Base-by-base conservation (phyloP, 2,329 filamentous ascomycete species). In the Aspergillus pseudotamarii region DNA sequence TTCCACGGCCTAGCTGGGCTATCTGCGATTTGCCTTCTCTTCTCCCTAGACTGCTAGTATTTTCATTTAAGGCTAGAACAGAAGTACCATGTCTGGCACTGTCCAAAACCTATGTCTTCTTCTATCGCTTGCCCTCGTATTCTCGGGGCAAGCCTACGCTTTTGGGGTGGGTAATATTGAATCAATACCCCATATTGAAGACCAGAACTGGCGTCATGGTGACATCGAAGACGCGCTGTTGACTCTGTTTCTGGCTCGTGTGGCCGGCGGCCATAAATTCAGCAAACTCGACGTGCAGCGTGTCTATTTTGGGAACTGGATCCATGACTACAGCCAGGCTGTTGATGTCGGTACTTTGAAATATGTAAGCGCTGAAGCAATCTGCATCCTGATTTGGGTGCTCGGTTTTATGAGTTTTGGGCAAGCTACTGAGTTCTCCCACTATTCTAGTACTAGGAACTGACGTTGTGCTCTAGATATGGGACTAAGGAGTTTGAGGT, bases 221-320 rank as follows among this genome's bases (percentile, higher is more conserved):
- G 94, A 97, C 78, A 96, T 97, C 73, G 94, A 97, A 83, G 94
- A 97, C 82, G 90, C 91, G 38, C 88, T 97, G 60, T 87, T 96
- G 63, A 89, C 86, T 64, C 83, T 97, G 32, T 80, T 89, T 54
- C 86, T 90, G 75, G 87, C 88, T 50, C 84, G 85, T 64, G 84
- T 85, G 46, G 83, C 85, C 43, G 88, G 87, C 66, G 86, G 86
- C 70, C 93, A 94, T 83, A 96, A 94, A 74, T 97, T 96, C 80
- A 88, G 86, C 82, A 95, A 95, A 82, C 87, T 96, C 73, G 91
- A 89, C 74, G 91, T 97, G 66, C 91, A 94, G 67, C 88, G 93
- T 65, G 91, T 96, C 67, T 97, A 97, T 82, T 97, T 97, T 81
- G 94, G 94, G 68, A 97, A 97, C 82, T 97, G 94, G 94, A 87